Percentiles rank a stretch among this genome's conserved stretches.
These are phyloP conservation scores for Globisporangium echinulatum DNA, from an alignment of 352 stramenopile species.

Conservation along the genomic window DNA sequence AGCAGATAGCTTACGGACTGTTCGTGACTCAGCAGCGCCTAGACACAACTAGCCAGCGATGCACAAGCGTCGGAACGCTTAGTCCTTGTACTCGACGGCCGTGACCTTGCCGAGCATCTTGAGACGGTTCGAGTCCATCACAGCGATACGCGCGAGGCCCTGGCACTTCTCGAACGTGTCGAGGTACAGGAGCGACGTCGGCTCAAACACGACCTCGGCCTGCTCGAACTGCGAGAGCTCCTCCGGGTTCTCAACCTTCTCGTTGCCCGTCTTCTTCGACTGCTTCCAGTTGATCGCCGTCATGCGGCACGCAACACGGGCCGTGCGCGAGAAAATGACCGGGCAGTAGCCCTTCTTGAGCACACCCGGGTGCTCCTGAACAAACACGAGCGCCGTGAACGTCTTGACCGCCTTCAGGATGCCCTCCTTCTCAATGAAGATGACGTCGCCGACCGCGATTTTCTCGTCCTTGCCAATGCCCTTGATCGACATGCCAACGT, in stretches of 20 bases:
- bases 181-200: conserved; percentile 57
- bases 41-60: too few relatives aligned
- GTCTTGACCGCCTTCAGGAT: conserved; percentile 47
- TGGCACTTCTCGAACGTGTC: conserved; percentile 74
- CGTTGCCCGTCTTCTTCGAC: conserved; percentile 76
- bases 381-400: conserved; percentile 70
- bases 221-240: conserved; percentile 73
- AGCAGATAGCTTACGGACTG: neutral
- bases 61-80: conserved; percentile 8
- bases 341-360: conserved; percentile 71
- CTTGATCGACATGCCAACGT: conserved; percentile 80
- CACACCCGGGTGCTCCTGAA: conserved; percentile 73
- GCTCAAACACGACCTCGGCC: conserved; percentile 74
- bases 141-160: conserved; percentile 72
- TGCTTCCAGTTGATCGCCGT: conserved; percentile 80
- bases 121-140: conserved; percentile 83
- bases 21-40: too few relatives aligned
- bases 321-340: conserved; percentile 76
- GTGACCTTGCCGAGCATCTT: conserved; percentile 83
- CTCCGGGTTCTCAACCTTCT: conserved; percentile 70
- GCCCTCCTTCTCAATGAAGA: conserved; percentile 33
- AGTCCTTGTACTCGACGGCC: conserved; percentile 33
- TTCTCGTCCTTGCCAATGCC: conserved; percentile 73
- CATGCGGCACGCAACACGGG: conserved; percentile 81
- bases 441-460: conserved; percentile 46